Conservation (phyloP, 345 rosid genomes). For the Jatropha curcas region DNA sequence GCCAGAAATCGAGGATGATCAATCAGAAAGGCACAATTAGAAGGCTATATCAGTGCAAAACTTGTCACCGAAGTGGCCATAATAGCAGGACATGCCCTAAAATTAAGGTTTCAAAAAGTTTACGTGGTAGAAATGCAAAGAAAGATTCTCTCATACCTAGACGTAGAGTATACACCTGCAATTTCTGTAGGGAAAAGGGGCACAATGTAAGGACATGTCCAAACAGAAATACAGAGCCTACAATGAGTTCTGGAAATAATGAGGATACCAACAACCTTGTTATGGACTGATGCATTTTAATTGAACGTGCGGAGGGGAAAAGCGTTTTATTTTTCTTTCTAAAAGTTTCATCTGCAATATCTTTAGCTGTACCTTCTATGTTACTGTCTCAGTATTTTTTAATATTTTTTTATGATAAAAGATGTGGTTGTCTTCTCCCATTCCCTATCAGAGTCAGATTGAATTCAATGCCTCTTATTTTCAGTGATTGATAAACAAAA, state of each 20-base stretch:
- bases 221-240: conserved; percentile 16
- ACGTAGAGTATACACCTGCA: conserved; percentile 43
- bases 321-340: neutral
- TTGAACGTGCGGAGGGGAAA: neutral
- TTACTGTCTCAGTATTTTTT: too few relatives aligned
- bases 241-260: neutral
- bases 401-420: too few relatives aligned
- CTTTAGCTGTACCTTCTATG: too few relatives aligned
- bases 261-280: neutral
- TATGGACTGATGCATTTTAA: neutral
- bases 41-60: conserved; percentile 43
- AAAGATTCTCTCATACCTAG: conserved; percentile 7
- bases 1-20: conserved; percentile 41
- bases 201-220: conserved; percentile 64
- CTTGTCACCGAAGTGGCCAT: conserved; percentile 64
- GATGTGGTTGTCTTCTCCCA: too few relatives aligned
- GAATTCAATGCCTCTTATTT: too few relatives aligned
- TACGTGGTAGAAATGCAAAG: neutral
- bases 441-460: too few relatives aligned
- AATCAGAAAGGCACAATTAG: conserved; percentile 27
- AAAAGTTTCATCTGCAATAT: too few relatives aligned
- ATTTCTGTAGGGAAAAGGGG: conserved; percentile 45
- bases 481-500: too few relatives aligned
- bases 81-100: conserved; percentile 64
- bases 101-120: conserved; percentile 25